Evolutionary conservation across 805 yeast species (phyloP).

Genomic region (Blastobotrys chiropterorum): DNA sequence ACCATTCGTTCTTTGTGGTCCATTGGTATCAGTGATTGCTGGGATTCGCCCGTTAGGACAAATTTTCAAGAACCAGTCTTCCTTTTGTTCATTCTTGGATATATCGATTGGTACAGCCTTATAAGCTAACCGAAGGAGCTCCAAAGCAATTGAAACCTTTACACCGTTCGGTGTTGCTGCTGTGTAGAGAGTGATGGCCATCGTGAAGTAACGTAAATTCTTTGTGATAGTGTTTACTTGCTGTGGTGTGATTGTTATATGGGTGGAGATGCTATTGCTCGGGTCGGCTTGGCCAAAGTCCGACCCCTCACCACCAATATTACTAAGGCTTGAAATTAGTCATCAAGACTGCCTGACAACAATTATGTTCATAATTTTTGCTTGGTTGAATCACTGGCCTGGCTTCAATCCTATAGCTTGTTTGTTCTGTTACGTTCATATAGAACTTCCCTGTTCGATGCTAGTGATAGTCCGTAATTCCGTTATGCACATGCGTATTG

Average conservation of each 20-base stretch:
- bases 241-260: neutral
- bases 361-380: too few relatives aligned
- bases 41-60: constrained; percentile 65
- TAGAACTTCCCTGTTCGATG: too few relatives aligned
- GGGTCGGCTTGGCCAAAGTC: neutral
- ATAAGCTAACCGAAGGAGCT: constrained; percentile 31
- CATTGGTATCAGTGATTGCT: constrained; percentile 35
- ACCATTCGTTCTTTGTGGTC: constrained; percentile 32
- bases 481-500: too few relatives aligned
- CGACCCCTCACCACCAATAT: too few relatives aligned
- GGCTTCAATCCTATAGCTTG: too few relatives aligned
- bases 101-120: constrained; percentile 39
- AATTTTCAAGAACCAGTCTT: constrained; percentile 49
- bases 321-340: too few relatives aligned
- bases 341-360: too few relatives aligned
- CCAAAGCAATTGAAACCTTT: constrained; percentile 34
- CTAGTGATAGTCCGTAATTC: too few relatives aligned
- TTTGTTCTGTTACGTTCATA: too few relatives aligned
- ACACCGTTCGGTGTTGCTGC: constrained; percentile 39
- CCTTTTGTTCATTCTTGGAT: constrained; percentile 41
- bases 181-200: constrained; percentile 38
- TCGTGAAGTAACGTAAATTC: neutral
- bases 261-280: neutral
- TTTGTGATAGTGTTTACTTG: neutral
- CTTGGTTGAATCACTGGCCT: too few relatives aligned